phyloP scores from a whole-genome alignment of 2,329 filamentous ascomycete species.

The Gliomastix tumulicola region DNA sequence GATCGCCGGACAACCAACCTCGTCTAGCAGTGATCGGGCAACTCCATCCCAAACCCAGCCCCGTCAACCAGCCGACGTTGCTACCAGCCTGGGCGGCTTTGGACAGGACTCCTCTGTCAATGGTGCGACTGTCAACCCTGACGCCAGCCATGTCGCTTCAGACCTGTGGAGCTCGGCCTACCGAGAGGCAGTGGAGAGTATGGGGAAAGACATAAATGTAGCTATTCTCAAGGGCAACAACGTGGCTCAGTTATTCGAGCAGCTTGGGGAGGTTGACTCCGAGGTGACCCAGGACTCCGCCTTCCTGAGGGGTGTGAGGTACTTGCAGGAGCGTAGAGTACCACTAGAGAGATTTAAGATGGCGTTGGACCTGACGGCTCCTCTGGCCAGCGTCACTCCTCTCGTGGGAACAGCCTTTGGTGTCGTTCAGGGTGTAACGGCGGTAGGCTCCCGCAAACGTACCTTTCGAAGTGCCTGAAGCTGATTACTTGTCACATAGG shows the following conservation, averaged over 20 bases:
- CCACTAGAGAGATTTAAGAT: constrained; percentile 9
- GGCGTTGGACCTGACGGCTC: constrained; percentile 8
- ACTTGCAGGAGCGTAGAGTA: constrained; percentile 6
- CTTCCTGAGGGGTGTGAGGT: constrained; percentile 7
- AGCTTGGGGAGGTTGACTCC: constrained; percentile 14
- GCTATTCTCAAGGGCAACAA: constrained; percentile 15
- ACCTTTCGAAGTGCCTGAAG: too few species aligned
- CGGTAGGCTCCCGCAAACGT: constrained; percentile 11
- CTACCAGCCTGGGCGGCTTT: too few species aligned
- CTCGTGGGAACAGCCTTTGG: constrained; percentile 13
- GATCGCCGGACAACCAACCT: too few species aligned
- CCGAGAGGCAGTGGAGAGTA: constrained; percentile 15
- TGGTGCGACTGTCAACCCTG: too few species aligned
- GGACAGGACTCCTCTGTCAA: too few species aligned
- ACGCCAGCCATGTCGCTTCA: constrained; percentile 1
- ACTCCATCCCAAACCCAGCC: too few species aligned
- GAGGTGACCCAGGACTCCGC: constrained; percentile 11
- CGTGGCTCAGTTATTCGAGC: constrained; percentile 13
- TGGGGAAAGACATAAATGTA: constrained; percentile 14
- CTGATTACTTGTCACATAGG: constrained; percentile 5
- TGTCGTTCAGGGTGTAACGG: constrained; percentile 14
- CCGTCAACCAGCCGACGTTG: too few species aligned
- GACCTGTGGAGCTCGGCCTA: constrained; percentile 19
- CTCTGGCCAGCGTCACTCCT: constrained; percentile 13
- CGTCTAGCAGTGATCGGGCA: too few species aligned